Evolutionary conservation across 129 eudicot species (phyloP).

Genomic region (Saposhnikovia divaricata): DNA sequence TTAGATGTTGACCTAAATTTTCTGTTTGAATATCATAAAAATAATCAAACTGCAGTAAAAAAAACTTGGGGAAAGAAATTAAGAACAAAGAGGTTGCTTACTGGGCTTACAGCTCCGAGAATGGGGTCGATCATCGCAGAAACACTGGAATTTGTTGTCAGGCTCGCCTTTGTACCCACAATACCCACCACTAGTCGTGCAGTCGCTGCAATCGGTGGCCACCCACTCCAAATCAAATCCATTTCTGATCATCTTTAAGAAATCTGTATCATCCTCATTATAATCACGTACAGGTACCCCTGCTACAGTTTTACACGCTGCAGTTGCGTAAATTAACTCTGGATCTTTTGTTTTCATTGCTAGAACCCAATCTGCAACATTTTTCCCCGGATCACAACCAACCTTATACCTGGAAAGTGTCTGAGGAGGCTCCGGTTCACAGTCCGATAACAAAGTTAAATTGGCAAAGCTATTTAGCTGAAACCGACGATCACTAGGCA

Average conservation of each 20-base stretch:
- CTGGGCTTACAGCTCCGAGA: constrained; percentile 15
- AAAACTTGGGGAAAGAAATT: not conserved
- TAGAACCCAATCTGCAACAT: constrained; percentile 7
- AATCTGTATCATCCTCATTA: not conserved
- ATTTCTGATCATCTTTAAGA: constrained; percentile 15
- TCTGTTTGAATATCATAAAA: not conserved
- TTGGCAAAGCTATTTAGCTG: not conserved
- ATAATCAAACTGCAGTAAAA: not conserved
- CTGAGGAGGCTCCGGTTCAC: not conserved
- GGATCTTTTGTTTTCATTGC: constrained; percentile 14
- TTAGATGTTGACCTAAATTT: not conserved
- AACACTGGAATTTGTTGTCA: constrained; percentile 22
- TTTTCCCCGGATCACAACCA: not conserved
- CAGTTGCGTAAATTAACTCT: not conserved
- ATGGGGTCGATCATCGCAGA: constrained; percentile 38
- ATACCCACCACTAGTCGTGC: constrained; percentile 26
- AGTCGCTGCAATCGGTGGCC: constrained; percentile 22
- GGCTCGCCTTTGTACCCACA: constrained; percentile 22
- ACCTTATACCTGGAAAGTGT: not conserved
- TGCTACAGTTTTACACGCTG: constrained; percentile 7
- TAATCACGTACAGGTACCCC: constrained; percentile 18
- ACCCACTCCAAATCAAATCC: constrained; percentile 33
- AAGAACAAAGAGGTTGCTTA: constrained; percentile 6
- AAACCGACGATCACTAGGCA: not conserved
- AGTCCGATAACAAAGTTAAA: constrained; percentile 20